These are phyloP conservation scores for Alternaria sp. DNA, from an alignment of 2,329 filamentous ascomycete genomes.

Conservation along the genomic window DNA sequence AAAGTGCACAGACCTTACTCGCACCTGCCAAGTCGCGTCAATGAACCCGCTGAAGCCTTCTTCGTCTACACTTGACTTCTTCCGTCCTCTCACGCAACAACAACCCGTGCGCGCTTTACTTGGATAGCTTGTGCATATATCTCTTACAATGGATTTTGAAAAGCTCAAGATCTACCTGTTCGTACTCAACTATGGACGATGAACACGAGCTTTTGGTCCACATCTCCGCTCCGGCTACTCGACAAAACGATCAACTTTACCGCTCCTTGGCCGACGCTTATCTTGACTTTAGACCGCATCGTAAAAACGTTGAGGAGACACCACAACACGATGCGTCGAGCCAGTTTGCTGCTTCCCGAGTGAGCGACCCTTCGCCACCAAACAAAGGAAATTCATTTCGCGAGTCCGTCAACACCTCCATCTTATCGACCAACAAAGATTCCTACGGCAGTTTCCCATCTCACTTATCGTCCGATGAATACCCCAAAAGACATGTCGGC, in stretches of 20 bases:
- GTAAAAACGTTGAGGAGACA: background rate
- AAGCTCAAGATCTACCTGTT: background rate
- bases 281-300: conserved; percentile 40
- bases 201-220: conserved; percentile 56
- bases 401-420: background rate
- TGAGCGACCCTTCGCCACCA: background rate
- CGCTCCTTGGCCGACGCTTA: conserved; percentile 51
- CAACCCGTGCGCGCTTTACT: background rate
- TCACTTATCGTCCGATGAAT: conserved; percentile 17
- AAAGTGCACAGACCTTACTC: background rate
- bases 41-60: background rate
- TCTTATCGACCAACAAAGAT: conserved; percentile 31
- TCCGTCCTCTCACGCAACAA: background rate
- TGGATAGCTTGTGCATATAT: background rate
- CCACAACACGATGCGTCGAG: background rate
- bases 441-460: conserved; percentile 46
- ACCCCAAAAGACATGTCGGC: background rate
- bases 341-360: background rate
- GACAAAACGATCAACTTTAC: conserved; percentile 51
- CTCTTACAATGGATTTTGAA: conserved; percentile 15
- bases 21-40: background rate
- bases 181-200: conserved; percentile 35
- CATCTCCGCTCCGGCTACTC: conserved; percentile 52
- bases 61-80: background rate
- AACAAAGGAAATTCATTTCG: background rate